Evolutionary conservation across 371 early-diverging fungal genomes (phyloP).

Genomic region (Cokeromyces recurvatus): DNA sequence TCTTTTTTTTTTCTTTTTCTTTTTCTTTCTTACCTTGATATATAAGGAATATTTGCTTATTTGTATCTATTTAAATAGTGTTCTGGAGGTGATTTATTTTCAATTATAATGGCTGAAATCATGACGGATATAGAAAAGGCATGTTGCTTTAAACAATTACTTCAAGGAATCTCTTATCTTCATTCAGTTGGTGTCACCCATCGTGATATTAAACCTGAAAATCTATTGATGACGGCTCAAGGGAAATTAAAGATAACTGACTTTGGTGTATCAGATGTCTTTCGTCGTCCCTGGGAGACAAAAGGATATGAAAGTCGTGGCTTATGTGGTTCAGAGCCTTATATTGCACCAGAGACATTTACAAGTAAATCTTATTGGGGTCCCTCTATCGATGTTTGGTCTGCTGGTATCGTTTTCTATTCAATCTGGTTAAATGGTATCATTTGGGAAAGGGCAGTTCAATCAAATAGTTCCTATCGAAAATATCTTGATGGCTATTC

Average conservation of each 20-base stretch:
- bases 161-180: conserved; percentile 80
- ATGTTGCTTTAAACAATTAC: conserved; percentile 89
- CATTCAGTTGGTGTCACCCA: conserved; percentile 94
- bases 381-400: conserved; percentile 79
- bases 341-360: conserved; percentile 86
- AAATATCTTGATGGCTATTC: conserved; percentile 40
- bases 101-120: conserved; percentile 58
- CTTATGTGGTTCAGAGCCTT: conserved; percentile 79
- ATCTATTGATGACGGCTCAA: conserved; percentile 76
- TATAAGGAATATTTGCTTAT: no score
- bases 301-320: conserved; percentile 64
- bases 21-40: no score
- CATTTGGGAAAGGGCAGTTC: conserved; percentile 70
- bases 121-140: conserved; percentile 64
- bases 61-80: conserved; percentile 37
- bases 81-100: conserved; percentile 75
- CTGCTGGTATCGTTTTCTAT: conserved; percentile 80
- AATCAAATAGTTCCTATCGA: conserved; percentile 59
- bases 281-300: conserved; percentile 75
- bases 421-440: conserved; percentile 51
- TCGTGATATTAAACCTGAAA: conserved; percentile 83
- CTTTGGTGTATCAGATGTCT: conserved; percentile 93
- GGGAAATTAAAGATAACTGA: conserved; percentile 91
- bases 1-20: no score
- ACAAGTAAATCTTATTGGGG: conserved; percentile 71